Base-by-base conservation (phyloP, 2,329 filamentous ascomycete genomes). In the Fusarium illudens region DNA sequence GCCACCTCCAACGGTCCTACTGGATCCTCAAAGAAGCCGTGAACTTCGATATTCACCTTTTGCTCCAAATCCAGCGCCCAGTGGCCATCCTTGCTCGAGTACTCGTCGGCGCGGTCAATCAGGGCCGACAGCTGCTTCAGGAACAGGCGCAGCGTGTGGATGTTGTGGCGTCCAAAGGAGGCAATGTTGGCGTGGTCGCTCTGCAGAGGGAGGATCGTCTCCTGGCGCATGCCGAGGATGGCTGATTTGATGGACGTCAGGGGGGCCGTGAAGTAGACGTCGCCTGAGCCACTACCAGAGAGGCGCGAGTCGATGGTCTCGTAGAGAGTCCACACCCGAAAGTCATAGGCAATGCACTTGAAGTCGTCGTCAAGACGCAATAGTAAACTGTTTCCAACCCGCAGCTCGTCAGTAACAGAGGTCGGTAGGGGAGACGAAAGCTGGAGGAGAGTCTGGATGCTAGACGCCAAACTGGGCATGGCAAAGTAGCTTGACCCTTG, bases 401-500 rank as follows among this genome's bases (percentile, higher is more conserved):
- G 82, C 1, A 90, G 77, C 8, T 85, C 80, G 3, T 84, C 76
- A 0, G 83, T 83, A 3, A 90, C 78, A 0, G 83, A 83, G 2
- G 74, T 72, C 0, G 87, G 86, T 6, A 89, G 77, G 0, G 85
- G 81, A 13, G 77, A 74, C 10, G 86, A 81, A 0, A 89, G 77
- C 39, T 83, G 82, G 6, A 90, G 79, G 6, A 89, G 71, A 4
- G 75, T 76, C 51, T 83, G 82, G 27, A 90, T 87, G 70, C 86
- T 87, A 15, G 80, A 73, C 11, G 83, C 81, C n/a, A 89, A 81
- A 42, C 84, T 83, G 0, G 80, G 80, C 79, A 87, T 87, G 2
- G 87, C 87, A 66, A 90, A 81, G 71, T 89, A 89, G 42, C 84
- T 89, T 0, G 87, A 89, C 3, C 88, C 88, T 17, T 86, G 86